Base-by-base conservation (phyloP, 2,329 filamentous ascomycete species). In the Penicillium oxalicum region DNA sequence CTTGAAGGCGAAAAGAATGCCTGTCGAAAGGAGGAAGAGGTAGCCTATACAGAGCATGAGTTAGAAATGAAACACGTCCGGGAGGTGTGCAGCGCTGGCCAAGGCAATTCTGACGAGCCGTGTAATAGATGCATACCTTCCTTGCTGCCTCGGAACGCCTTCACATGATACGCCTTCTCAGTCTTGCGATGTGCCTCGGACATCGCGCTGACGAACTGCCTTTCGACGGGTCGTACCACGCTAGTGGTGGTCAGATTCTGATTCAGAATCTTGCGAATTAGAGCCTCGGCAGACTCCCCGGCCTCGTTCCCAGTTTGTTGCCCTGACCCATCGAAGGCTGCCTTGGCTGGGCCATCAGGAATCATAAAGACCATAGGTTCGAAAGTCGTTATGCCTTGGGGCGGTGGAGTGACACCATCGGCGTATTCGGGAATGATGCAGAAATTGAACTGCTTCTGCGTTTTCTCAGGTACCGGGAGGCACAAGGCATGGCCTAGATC, bases 1-100 rank as follows among this genome's bases (percentile, higher is more conserved):
- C 60, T 83, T 84, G 72, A 83, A 84, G 36, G 78, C 81, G 60
- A 79, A 84, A 36, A 84, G 64, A 41, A 85, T 79, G 29, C 82
- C 82, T 7, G 73, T 76, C 18, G 77, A 73, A 9, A 83, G 74
- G 62, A 84, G 77, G 70, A 82, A 84, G 11, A 85, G 72, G 59
- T 80, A 84, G 35, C 81, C 80, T 82, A 50, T 26, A 8, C 9
- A 9, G n/a, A n/a, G 5, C 33, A 44, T 6, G 34, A 9, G 27
- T 38, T 6, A 37, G 13, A 32, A 18, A 29, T 9, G 9, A 4
- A 26, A 32, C 34, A 9, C 7, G 26, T 41, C 12, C 40, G 38
- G 41, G 45, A 46, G 44, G 24, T 9, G 11, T 12, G 8, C 32
- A 36, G 18, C 18, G 18, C 18, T 41, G 35, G 24, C 2, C 7